Conservation (phyloP, 495 filamentous ascomycete genomes). For the Hypoxylon cercidicola region DNA sequence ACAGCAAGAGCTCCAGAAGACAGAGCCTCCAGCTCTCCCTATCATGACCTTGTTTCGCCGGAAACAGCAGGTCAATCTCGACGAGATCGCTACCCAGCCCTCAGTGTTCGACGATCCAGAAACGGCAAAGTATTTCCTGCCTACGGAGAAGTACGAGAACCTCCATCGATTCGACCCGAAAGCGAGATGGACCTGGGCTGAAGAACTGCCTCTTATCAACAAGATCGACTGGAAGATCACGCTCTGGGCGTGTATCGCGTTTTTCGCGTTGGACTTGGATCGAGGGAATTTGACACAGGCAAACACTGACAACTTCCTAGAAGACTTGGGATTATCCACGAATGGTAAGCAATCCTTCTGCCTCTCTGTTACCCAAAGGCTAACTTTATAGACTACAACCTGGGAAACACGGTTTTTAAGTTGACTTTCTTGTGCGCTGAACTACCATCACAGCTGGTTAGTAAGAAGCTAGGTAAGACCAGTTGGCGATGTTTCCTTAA, state of each 20-base stretch:
- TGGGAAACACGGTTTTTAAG: constrained; percentile 76
- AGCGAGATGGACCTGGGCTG: constrained; percentile 37
- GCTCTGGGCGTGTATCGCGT: constrained; percentile 38
- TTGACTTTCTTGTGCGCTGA: constrained; percentile 74
- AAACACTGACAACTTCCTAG: constrained; percentile 70
- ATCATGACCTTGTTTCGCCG: constrained; percentile 34
- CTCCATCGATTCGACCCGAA: constrained; percentile 61
- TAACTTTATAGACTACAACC: constrained; percentile 68
- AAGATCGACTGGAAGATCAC: constrained; percentile 46
- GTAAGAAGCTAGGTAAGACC: constrained; percentile 77
- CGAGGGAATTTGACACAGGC: constrained; percentile 39
- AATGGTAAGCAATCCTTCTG: constrained; percentile 48
- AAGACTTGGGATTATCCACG: constrained; percentile 63
- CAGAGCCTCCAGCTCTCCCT: constrained; percentile 22
- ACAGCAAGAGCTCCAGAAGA: constrained; percentile 29
- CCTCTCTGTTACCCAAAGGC: neutral
- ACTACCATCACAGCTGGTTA: constrained; percentile 77
- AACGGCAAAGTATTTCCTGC: constrained; percentile 60
- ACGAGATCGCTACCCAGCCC: constrained; percentile 38
- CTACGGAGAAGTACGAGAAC: constrained; percentile 56
- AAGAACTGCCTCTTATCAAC: constrained; percentile 37
- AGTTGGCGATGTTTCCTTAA: constrained; percentile 74
- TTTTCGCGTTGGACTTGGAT: constrained; percentile 37
- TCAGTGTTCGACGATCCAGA: constrained; percentile 56
- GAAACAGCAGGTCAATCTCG: constrained; percentile 15